phyloP scores from a whole-genome alignment of 148 eudicot species.

The Fallopia convolvulus region DNA sequence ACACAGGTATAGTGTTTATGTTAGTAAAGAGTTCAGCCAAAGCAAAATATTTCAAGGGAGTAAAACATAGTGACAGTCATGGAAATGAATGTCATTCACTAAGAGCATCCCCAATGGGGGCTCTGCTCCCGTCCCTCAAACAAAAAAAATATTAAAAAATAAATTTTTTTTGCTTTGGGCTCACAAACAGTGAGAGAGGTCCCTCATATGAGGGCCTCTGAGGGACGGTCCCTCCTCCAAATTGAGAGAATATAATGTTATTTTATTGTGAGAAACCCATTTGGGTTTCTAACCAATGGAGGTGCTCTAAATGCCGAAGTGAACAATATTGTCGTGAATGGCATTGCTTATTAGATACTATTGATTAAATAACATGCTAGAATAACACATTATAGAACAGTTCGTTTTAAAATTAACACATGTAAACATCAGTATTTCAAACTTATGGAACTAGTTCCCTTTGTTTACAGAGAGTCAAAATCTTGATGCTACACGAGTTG shows the following conservation, averaged over 20 bases:
- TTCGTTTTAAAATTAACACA: background rate
- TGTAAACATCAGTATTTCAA: background rate
- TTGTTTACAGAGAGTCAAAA: background rate
- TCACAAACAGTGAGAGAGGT: too few species aligned
- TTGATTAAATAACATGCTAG: background rate
- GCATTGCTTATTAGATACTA: background rate
- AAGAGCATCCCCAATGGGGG: too few species aligned
- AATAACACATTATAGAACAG: background rate
- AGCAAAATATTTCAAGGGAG: background rate
- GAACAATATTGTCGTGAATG: background rate
- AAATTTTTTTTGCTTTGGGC: too few species aligned
- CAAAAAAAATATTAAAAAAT: too few species aligned
- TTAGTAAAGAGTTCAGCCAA: background rate
- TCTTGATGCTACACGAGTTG: background rate
- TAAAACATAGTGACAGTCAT: background rate
- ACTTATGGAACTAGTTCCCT: background rate
- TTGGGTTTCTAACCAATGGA: too few species aligned
- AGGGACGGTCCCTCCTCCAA: too few species aligned
- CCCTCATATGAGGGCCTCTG: too few species aligned
- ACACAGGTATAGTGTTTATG: background rate
- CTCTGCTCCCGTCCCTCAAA: too few species aligned
- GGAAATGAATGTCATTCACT: background rate
- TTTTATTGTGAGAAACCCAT: too few species aligned
- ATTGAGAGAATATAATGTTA: too few species aligned
- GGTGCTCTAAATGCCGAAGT: too few species aligned